Percentiles rank a stretch among this genome's conserved stretches.
Conservation (phyloP, 2,329 filamentous ascomycete genomes). For the Penicillium fuscoglaucum region DNA sequence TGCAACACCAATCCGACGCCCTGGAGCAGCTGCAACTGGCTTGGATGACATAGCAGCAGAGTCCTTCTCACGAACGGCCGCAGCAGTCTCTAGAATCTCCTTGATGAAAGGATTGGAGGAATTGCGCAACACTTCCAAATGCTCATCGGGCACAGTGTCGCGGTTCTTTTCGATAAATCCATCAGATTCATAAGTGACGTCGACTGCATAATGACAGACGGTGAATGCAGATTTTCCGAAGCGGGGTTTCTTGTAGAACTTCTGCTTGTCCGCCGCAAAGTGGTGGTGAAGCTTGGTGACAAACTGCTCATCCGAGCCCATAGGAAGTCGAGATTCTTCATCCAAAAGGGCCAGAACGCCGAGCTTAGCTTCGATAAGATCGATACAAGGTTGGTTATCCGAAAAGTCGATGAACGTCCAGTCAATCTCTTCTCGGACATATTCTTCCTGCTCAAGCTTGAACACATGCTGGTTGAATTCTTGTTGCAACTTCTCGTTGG, state of each 20-base stretch:
- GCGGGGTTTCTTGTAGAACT: constrained; percentile 97
- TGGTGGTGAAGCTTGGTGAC: constrained; percentile 95
- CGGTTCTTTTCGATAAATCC: constrained; percentile 99
- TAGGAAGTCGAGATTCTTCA: constrained; percentile 92
- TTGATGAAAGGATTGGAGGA: constrained; percentile 83
- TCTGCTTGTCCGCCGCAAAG: constrained; percentile 84
- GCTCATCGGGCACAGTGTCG: constrained; percentile 97
- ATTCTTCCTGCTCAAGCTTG: constrained; percentile 98
- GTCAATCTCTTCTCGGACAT: constrained; percentile 92
- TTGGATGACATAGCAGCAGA: constrained; percentile 67
- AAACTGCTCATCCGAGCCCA: constrained; percentile 96
- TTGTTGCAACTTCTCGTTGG: constrained; percentile 98
- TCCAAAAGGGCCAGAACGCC: constrained; percentile 90
- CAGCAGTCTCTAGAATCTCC: constrained; percentile 80
- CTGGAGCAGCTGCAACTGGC: constrained; percentile 65
- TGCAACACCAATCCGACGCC: constrained; percentile 84
- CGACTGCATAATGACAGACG: constrained; percentile 95
- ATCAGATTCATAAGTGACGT: constrained; percentile 98
- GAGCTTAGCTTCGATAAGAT: constrained; percentile 94
- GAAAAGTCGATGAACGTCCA: constrained; percentile 99
- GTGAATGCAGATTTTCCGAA: constrained; percentile 98
- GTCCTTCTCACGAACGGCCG: constrained; percentile 88
- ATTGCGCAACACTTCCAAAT: constrained; percentile 85
- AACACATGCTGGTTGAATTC: constrained; percentile 99
- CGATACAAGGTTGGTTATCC: constrained; percentile 98